phyloP scores from a whole-genome alignment of 202 grass and related monocot species.

The Tripidium arundinaceum region DNA sequence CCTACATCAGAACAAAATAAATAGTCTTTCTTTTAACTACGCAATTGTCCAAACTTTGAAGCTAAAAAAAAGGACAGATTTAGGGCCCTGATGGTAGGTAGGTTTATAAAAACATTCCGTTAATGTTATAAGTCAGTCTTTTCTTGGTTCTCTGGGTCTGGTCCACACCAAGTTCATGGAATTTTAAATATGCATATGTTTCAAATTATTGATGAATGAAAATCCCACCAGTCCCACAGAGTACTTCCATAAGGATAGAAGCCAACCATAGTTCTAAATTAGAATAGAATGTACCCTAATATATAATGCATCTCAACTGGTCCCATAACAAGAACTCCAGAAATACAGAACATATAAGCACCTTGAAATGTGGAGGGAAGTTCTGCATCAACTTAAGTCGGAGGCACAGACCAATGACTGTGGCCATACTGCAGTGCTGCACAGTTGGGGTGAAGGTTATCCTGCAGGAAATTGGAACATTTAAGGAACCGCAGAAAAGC shows the following conservation, averaged over 20 bases:
- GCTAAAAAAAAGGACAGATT: not conserved
- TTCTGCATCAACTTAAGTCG: constrained; percentile 94
- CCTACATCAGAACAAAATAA: not conserved
- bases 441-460: constrained; percentile 99
- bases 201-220: not conserved
- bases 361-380: constrained; percentile 95
- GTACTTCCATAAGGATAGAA: not conserved
- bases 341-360: constrained; percentile 29
- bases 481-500: not conserved
- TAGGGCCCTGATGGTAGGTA: not conserved
- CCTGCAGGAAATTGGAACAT: constrained; percentile 47
- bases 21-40: not conserved
- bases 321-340: not conserved
- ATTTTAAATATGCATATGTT: not conserved
- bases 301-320: not conserved
- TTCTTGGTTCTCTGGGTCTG: not conserved
- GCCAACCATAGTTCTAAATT: not conserved
- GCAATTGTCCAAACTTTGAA: not conserved
- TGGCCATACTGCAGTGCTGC: constrained; percentile 94
- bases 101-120: not conserved
- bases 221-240: not conserved
- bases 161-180: not conserved
- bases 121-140: not conserved
- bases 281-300: not conserved
- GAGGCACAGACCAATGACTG: constrained; percentile 87